A percentile compares a stretch with the other conserved stretches of the same genome.
These are phyloP conservation scores for Telfairia occidentalis DNA, from an alignment of 331 rosid genomes.

Conservation along the genomic window DNA sequence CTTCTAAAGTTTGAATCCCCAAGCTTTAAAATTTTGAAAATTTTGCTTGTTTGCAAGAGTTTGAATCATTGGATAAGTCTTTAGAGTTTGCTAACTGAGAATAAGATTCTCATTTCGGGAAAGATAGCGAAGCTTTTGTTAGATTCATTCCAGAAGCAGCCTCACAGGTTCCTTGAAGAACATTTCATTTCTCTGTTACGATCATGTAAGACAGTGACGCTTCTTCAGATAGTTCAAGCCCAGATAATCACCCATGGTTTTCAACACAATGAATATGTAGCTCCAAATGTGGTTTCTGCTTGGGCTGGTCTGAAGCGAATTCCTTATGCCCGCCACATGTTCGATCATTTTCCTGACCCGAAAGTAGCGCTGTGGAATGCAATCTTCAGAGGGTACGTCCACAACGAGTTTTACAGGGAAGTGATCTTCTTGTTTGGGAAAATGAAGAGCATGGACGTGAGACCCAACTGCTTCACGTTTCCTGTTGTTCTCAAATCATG, in stretches of 20 bases:
- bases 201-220: slow-evolving; percentile 41
- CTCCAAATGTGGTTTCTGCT: slow-evolving; percentile 32
- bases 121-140: slow-evolving; percentile 29
- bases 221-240: slow-evolving; percentile 42
- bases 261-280: slow-evolving; percentile 26
- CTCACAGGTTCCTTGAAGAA: slow-evolving; percentile 38
- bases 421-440: slow-evolving; percentile 33
- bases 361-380: slow-evolving; percentile 52
- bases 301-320: slow-evolving; percentile 27
- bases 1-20: no score
- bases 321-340: slow-evolving; percentile 41
- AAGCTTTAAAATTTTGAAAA: not conserved
- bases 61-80: not conserved
- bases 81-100: not conserved
- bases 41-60: not conserved
- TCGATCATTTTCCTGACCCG: slow-evolving; percentile 41
- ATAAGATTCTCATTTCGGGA: not conserved
- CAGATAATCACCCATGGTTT: slow-evolving; percentile 44
- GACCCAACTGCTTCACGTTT: slow-evolving; percentile 35
- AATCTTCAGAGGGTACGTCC: slow-evolving; percentile 41
- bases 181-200: slow-evolving; percentile 43
- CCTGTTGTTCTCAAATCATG: slow-evolving; percentile 39
- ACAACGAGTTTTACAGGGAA: slow-evolving; percentile 20
- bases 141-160: slow-evolving; percentile 19
- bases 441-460: slow-evolving; percentile 27